phyloP scores from a whole-genome alignment of 139 green algal species.

The Chlamydomonas sp. region DNA sequence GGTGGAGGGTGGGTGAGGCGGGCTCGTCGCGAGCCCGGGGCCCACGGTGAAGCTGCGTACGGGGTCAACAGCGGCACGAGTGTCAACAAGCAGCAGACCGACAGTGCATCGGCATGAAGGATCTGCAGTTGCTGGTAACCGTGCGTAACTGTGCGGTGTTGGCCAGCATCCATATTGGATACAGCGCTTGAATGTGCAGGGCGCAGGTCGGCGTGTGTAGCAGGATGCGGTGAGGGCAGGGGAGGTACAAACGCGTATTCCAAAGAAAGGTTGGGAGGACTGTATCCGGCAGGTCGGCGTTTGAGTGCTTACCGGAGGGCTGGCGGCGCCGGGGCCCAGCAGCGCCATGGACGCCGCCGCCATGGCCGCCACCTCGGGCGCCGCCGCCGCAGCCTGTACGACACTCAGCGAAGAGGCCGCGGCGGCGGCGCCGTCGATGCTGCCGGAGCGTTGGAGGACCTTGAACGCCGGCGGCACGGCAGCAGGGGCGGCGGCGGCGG shows the following conservation, averaged over 20 bases:
- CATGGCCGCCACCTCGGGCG: neutral
- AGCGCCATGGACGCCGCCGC: neutral
- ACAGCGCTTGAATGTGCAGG: too few species aligned
- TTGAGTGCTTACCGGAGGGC: too few species aligned
- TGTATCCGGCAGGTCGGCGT: too few species aligned
- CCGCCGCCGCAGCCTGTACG: slow-evolving; percentile 10
- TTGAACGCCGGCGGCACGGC: neutral
- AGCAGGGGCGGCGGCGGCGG: neutral
- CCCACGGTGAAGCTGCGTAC: neutral
- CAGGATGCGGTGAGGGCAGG: too few species aligned
- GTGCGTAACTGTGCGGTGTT: too few species aligned
- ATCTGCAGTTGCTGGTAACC: too few species aligned
- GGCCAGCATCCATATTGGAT: too few species aligned
- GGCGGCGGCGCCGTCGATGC: neutral
- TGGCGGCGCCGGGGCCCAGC: neutral
- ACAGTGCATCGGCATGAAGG: too few species aligned
- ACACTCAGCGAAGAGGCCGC: neutral
- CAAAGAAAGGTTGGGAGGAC: too few species aligned
- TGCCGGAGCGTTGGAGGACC: neutral
- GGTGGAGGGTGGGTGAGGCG: neutral
- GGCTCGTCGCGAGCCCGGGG: neutral
- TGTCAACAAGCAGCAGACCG: too few species aligned
- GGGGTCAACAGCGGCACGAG: neutral
- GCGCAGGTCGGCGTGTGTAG: too few species aligned
- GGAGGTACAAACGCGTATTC: too few species aligned